Conservation (phyloP, 768 basidiomycete genomes). For the Kwoniella sp. region DNA sequence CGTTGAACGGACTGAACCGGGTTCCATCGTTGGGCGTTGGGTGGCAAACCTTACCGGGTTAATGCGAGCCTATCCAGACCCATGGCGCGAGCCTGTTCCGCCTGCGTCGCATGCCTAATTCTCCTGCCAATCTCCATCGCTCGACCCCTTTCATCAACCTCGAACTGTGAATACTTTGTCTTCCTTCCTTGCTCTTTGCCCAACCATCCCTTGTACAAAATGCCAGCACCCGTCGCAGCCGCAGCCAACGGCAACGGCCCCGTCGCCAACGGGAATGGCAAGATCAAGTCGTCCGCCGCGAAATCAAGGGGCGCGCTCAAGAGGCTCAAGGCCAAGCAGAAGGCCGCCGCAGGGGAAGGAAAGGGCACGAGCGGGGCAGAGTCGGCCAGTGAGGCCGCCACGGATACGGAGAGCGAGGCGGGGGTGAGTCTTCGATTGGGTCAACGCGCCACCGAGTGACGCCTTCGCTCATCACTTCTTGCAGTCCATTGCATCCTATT, state of each 20-base stretch:
- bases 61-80: too few relatives aligned
- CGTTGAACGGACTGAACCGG: too few relatives aligned
- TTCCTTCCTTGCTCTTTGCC: too few relatives aligned
- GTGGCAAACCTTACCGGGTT: too few relatives aligned
- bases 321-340: conserved; percentile 42
- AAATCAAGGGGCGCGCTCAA: conserved; percentile 42
- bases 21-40: too few relatives aligned
- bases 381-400: conserved; percentile 14
- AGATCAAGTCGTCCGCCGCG: conserved; percentile 31
- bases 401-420: conserved; percentile 15
- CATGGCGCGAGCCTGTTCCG: too few relatives aligned
- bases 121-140: too few relatives aligned
- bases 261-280: conserved; percentile 27
- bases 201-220: conserved; percentile 1
- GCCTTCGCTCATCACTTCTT: not conserved
- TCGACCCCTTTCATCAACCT: too few relatives aligned
- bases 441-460: conserved; percentile 11
- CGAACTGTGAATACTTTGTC: too few relatives aligned
- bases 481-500: conserved; percentile 30
- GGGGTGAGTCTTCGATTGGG: conserved; percentile 23
- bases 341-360: conserved; percentile 21
- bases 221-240: conserved; percentile 15
- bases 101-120: too few relatives aligned
- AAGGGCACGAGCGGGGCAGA: conserved; percentile 23
- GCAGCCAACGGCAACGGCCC: conserved; percentile 20